phyloP scores from a whole-genome alignment of 2,329 filamentous ascomycete genomes.

The Phaeomoniella chlamydospora region DNA sequence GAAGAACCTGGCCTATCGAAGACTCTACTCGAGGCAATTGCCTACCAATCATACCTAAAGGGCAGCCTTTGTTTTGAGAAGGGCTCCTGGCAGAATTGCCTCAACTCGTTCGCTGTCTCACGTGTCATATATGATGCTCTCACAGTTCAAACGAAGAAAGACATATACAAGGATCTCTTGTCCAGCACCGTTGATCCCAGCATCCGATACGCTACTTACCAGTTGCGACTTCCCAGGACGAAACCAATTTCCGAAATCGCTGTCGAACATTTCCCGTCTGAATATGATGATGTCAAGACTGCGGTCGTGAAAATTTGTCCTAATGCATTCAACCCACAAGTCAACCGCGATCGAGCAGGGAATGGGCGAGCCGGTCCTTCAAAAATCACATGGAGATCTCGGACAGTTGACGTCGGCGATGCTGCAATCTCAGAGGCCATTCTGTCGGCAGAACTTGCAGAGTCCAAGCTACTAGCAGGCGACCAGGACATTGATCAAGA shows the following conservation, averaged over 20 bases:
- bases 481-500: slow-evolving; percentile 39
- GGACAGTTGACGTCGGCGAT: slow-evolving; percentile 80
- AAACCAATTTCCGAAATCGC: slow-evolving; percentile 68
- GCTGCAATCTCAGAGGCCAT: slow-evolving; percentile 79
- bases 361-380: slow-evolving; percentile 44
- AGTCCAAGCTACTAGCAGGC: slow-evolving; percentile 28
- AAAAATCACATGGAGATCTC: slow-evolving; percentile 71
- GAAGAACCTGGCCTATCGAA: slow-evolving; percentile 56
- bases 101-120: slow-evolving; percentile 61
- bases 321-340: slow-evolving; percentile 33
- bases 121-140: slow-evolving; percentile 74
- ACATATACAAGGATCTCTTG: slow-evolving; percentile 74
- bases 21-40: slow-evolving; percentile 64
- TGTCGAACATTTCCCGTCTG: slow-evolving; percentile 59
- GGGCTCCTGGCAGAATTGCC: slow-evolving; percentile 66
- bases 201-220: slow-evolving; percentile 87
- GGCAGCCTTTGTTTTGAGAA: slow-evolving; percentile 78
- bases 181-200: slow-evolving; percentile 81
- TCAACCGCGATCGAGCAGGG: slow-evolving; percentile 21
- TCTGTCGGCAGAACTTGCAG: slow-evolving; percentile 47
- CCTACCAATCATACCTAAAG: slow-evolving; percentile 63
- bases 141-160: slow-evolving; percentile 50
- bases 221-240: slow-evolving; percentile 74
- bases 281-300: slow-evolving; percentile 46
- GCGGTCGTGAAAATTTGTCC: slow-evolving; percentile 59